Conservation (phyloP, 73 alveolate species). For the Urostyla sp. region DNA sequence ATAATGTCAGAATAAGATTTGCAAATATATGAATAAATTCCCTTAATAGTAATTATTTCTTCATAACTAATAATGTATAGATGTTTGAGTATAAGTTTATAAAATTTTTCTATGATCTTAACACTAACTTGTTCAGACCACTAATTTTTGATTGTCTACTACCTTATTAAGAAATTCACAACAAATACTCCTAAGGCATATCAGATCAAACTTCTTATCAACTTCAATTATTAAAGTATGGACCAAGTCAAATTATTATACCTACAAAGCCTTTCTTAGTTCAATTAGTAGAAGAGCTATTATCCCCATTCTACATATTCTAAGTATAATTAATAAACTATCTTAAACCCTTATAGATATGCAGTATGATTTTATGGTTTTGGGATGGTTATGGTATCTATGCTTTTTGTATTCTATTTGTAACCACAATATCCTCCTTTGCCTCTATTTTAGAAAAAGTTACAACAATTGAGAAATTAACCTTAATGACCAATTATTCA, state of each 20-base stretch:
- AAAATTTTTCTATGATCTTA: conserved; percentile 10
- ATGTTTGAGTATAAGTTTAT: conserved; percentile 29
- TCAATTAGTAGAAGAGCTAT: conserved; percentile 32
- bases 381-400: background rate
- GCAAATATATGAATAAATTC: background rate
- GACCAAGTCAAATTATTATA: conserved; percentile 37
- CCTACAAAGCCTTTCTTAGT: conserved; percentile 43
- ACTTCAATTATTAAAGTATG: conserved; percentile 7
- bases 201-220: background rate
- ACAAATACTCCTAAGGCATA: conserved; percentile 14
- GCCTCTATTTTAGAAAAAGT: conserved; percentile 53
- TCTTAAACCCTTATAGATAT: background rate
- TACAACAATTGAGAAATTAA: conserved; percentile 63
- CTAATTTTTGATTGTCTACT: conserved; percentile 5
- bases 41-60: background rate
- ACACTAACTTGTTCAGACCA: background rate
- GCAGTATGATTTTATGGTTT: background rate
- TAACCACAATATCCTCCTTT: background rate
- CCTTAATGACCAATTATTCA: conserved; percentile 68
- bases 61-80: background rate
- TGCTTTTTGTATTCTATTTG: background rate
- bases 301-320: conserved; percentile 82
- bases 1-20: background rate
- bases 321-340: conserved; percentile 57
- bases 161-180: background rate